Evolutionary conservation across 129 eudicot species (phyloP), one percentile per base, ranked within the genome.

Genomic region (Daucus carota): DNA sequence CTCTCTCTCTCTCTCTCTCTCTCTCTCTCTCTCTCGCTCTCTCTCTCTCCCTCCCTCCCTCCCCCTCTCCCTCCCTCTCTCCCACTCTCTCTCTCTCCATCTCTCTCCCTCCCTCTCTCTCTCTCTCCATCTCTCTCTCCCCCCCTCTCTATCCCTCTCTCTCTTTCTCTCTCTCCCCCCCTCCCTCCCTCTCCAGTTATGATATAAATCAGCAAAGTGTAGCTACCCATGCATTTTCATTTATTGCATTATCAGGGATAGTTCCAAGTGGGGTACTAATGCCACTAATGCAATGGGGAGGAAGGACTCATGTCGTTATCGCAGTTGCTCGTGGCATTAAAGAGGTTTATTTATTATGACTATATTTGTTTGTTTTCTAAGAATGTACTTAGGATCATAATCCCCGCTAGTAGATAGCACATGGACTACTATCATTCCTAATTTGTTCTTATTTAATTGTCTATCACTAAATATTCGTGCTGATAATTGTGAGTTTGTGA

Each of bases 251-350:
- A 57, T 76, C 29, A 94, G 98, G 97, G 71, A 85, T 94, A 78
- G 98, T 94, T 75, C 96, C 97, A 32, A 91, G 92, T 83, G 98
- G 98, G 80, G 86, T 87, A 72, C 47, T 89, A 77, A 78, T 89
- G 57, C 98, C 98, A 70, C 86, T 94, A 45, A 84, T 91, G 97
- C 98, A 94, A 79, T 94, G 98, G 98, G 96, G 96, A 76, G 98
- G 98, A 76, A 89, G 93, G 88, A 79, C 86, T 72, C 97, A 94
- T 84, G 88, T 89, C 38, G 77, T 91, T 75, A 60, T 94, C 15
- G 97, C 96, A 33, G 82, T 94, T 76, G 96, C 90, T 67, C 86
- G 85, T 24, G 81, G 71, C 42, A 79, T 94, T 71, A 29, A 76
- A 47, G 93, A 89, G 98, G 98, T 94, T 33, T 44, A 2, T 24